Conservation (phyloP, 2,329 filamentous ascomycete species). For the Sclerotinia borealis region DNA sequence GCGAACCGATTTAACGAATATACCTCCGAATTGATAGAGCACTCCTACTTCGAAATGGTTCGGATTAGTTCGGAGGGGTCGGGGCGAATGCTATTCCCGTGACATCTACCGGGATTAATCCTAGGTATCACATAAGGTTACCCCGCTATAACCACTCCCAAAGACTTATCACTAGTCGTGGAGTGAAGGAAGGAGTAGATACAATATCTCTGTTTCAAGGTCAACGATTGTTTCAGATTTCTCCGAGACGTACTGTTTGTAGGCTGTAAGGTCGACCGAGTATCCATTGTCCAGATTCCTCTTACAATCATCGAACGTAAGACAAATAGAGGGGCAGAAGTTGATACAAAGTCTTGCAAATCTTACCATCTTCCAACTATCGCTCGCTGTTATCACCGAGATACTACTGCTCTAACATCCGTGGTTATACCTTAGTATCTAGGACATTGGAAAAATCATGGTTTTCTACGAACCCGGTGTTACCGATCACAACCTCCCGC, state of each 20-base stretch:
- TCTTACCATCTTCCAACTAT: neutral
- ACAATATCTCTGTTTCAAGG: neutral
- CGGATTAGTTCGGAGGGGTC: neutral
- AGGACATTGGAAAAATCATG: neutral
- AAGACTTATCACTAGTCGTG: neutral
- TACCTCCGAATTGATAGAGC: neutral
- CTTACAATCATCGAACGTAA: neutral
- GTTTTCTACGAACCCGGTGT: slow-evolving; percentile 2
- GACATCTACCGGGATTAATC: neutral
- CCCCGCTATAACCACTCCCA: neutral
- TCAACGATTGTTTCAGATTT: neutral
- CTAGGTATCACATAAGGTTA: neutral
- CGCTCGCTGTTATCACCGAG: neutral
- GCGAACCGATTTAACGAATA: neutral
- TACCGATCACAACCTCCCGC: slow-evolving; percentile 11
- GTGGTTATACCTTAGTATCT: neutral
- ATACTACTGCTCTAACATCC: neutral
- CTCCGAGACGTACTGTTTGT: neutral
- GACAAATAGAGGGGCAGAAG: neutral
- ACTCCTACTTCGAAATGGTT: neutral
- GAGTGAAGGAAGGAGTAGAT: neutral
- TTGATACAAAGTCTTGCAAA: neutral
- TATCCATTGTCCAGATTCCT: neutral
- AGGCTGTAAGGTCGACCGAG: neutral
- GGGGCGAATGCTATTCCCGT: neutral